Conservation (phyloP, 169 alveolate genomes). For the Plasmodium yoelii region DNA sequence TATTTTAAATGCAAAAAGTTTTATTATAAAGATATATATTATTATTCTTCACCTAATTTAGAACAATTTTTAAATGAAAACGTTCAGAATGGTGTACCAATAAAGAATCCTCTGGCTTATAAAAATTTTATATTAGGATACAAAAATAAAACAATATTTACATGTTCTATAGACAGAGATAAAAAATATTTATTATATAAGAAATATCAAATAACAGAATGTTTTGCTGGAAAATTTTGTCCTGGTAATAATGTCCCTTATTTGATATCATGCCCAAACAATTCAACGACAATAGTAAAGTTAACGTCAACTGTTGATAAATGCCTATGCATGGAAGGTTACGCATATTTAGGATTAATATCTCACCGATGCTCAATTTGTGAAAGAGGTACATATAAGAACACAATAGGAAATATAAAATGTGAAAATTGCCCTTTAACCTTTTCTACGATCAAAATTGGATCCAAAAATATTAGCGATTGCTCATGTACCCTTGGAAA, state of each 20-base stretch:
- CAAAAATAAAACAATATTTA: constrained; percentile 38
- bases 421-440: constrained; percentile 82
- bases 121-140: constrained; percentile 49
- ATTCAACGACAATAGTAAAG: constrained; percentile 79
- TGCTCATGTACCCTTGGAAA: constrained; percentile 81
- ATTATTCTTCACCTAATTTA: constrained; percentile 27
- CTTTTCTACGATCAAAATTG: constrained; percentile 81
- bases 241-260: constrained; percentile 82
- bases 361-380: constrained; percentile 79
- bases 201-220: constrained; percentile 25
- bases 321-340: constrained; percentile 84
- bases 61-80: constrained; percentile 28
- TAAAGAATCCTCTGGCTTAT: constrained; percentile 21
- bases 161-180: constrained; percentile 56
- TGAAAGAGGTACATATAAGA: constrained; percentile 82
- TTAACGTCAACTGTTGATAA: constrained; percentile 73
- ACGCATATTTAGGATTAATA: constrained; percentile 48
- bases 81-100: constrained; percentile 21
- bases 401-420: constrained; percentile 70
- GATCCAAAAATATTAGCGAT: constrained; percentile 78
- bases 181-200: constrained; percentile 62
- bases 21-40: constrained; percentile 46
- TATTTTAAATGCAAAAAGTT: constrained; percentile 73
- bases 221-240: constrained; percentile 65
- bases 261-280: constrained; percentile 78